Conservation (phyloP, 2,329 filamentous ascomycete genomes). For the Phialemoniopsis sp. region DNA sequence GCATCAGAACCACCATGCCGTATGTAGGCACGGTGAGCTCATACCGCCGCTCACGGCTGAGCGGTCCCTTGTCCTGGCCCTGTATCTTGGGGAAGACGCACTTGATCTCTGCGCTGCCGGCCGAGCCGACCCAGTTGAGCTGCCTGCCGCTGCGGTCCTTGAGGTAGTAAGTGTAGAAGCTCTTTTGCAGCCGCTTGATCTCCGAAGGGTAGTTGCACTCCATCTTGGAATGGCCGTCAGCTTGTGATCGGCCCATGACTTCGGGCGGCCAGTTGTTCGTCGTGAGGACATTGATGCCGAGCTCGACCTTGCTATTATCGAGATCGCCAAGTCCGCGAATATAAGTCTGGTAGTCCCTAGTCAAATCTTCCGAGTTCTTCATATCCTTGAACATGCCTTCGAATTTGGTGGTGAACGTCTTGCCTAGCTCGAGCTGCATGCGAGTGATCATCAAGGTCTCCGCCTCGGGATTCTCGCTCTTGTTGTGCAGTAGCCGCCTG, state of each 20-base stretch:
- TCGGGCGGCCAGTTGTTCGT: constrained; percentile 95
- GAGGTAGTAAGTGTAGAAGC: constrained; percentile 86
- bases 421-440: constrained; percentile 96
- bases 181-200: constrained; percentile 71
- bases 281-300: constrained; percentile 81
- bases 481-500: constrained; percentile 79
- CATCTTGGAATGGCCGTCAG: constrained; percentile 18
- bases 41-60: constrained; percentile 68
- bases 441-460: constrained; percentile 94
- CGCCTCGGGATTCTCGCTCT: constrained; percentile 84
- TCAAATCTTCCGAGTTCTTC: constrained; percentile 80
- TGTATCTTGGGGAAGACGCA: constrained; percentile 71
- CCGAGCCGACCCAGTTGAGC: constrained; percentile 72
- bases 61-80: constrained; percentile 60
- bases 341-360: constrained; percentile 69
- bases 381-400: constrained; percentile 99
- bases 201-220: constrained; percentile 71
- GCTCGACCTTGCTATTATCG: constrained; percentile 54
- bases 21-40: constrained; percentile 92
- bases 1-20: constrained; percentile 81
- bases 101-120: constrained; percentile 80
- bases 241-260: constrained; percentile 65
- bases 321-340: constrained; percentile 47
- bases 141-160: constrained; percentile 83
- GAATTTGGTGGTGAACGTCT: constrained; percentile 87